Percentiles rank a stretch among this genome's conserved stretches.
Evolutionary conservation across 257 asterid genomes (phyloP).

Genomic region (Ballota nigra): DNA sequence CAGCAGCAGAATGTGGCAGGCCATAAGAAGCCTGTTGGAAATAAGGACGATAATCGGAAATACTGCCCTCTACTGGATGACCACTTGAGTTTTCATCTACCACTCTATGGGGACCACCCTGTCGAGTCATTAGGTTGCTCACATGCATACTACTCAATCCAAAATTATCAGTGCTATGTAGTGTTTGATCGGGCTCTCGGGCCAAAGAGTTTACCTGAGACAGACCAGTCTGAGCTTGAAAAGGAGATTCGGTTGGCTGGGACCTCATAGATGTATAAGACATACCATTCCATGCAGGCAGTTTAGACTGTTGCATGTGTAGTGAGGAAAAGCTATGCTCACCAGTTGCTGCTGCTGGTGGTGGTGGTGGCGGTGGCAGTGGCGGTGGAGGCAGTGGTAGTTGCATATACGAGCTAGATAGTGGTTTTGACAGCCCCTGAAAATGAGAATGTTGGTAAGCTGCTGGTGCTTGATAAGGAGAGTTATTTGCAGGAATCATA

Average conservation of each 20-base stretch:
- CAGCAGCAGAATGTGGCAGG: constrained; percentile 35
- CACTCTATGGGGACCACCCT: constrained; percentile 27
- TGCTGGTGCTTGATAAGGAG: constrained; percentile 51
- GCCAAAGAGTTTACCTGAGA: constrained; percentile 39
- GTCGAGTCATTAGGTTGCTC: constrained; percentile 39
- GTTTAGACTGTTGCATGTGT: constrained; percentile 43
- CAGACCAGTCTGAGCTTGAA: constrained; percentile 40
- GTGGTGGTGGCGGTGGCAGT: constrained; percentile 44
- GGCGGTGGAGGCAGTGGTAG: constrained; percentile 63
- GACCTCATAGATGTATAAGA: constrained; percentile 38
- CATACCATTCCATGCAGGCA: constrained; percentile 39
- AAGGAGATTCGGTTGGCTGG: constrained; percentile 39
- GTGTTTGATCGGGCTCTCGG: constrained; percentile 36
- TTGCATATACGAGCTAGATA: constrained; percentile 46
- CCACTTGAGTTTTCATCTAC: constrained; percentile 37
- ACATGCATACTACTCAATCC: constrained; percentile 37
- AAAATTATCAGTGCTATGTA: constrained; percentile 30
- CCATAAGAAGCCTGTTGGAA: constrained; percentile 39
- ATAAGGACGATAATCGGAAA: constrained; percentile 32
- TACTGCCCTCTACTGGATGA: constrained; percentile 32
- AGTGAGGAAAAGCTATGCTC: constrained; percentile 37
- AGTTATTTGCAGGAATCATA: constrained; percentile 29
- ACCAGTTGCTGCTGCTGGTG: constrained; percentile 42
- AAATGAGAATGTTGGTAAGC: constrained; percentile 52
- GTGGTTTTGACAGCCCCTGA: constrained; percentile 40